Evolutionary conservation across 306 rosid genomes (phyloP).

Genomic region (Prunus mira): DNA sequence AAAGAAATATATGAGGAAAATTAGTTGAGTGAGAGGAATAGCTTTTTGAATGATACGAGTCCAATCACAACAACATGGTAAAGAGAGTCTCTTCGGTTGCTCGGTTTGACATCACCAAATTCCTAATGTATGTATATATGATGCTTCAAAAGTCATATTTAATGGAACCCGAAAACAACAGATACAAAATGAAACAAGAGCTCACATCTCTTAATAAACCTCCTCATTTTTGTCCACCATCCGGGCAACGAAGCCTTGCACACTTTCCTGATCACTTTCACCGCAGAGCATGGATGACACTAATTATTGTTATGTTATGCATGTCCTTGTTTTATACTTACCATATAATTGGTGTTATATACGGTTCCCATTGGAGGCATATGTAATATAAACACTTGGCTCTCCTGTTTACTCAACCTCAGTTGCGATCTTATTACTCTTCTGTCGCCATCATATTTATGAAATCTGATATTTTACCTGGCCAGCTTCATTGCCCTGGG

Average conservation of each 20-base stretch:
- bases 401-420: background rate
- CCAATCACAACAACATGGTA: background rate
- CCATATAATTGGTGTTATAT: constrained; percentile 1
- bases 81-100: no score
- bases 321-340: background rate
- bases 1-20: background rate
- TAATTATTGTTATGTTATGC: background rate
- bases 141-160: background rate
- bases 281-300: background rate
- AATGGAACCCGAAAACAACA: background rate
- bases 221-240: background rate
- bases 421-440: background rate
- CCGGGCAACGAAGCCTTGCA: background rate
- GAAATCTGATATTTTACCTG: constrained; percentile 17
- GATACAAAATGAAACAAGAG: background rate
- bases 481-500: constrained; percentile 21
- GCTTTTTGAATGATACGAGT: background rate
- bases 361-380: background rate
- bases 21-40: background rate
- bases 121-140: background rate
- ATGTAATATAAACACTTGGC: constrained; percentile 1
- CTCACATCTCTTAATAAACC: background rate
- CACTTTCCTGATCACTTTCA: background rate
- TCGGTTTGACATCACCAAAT: background rate
- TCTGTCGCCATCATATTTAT: background rate